Conservation (phyloP, 352 stramenopile genomes). For the Phytophthora chlamydospora region DNA sequence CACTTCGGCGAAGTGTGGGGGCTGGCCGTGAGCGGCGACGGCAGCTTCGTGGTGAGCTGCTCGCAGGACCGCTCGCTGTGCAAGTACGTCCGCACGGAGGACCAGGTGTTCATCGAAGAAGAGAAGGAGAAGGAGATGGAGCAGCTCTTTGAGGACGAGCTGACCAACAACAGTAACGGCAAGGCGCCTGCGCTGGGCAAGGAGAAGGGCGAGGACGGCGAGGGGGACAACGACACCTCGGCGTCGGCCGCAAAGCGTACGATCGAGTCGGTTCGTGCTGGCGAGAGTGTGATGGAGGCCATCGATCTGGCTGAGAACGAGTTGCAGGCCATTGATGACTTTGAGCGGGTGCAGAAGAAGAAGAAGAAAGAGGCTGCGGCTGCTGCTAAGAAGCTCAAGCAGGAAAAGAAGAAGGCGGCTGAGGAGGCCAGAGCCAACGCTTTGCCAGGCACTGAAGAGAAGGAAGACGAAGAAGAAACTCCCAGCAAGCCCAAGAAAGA, state of each 20-base stretch:
- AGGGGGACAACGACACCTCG: constrained; percentile 58
- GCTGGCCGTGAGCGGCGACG: constrained; percentile 91
- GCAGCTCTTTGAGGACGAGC: constrained; percentile 94
- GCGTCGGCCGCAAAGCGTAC: constrained; percentile 92
- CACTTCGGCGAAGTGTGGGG: constrained; percentile 90
- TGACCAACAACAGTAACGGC: constrained; percentile 80
- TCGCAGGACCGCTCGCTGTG: constrained; percentile 97
- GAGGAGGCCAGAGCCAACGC: constrained; percentile 57
- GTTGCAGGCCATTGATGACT: constrained; percentile 84
- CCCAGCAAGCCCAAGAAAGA: constrained; percentile 51
- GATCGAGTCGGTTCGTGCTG: constrained; percentile 91
- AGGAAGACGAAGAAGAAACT: constrained; percentile 34
- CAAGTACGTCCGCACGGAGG: constrained; percentile 97
- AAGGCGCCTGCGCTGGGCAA: constrained; percentile 68
- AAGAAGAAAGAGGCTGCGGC: constrained; percentile 53
- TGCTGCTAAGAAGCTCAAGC: constrained; percentile 70
- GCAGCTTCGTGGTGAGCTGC: constrained; percentile 94
- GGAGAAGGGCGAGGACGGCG: constrained; percentile 48
- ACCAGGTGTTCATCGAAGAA: constrained; percentile 98
- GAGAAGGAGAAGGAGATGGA: constrained; percentile 97
- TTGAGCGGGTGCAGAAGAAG: constrained; percentile 68
- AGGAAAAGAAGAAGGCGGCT: constrained; percentile 38
- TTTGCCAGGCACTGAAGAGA: constrained; percentile 25
- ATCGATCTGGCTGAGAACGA: constrained; percentile 94
- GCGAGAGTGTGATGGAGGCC: constrained; percentile 94